Conservation (phyloP, 805 yeast species). For the Barnettozyma sucrosica region DNA sequence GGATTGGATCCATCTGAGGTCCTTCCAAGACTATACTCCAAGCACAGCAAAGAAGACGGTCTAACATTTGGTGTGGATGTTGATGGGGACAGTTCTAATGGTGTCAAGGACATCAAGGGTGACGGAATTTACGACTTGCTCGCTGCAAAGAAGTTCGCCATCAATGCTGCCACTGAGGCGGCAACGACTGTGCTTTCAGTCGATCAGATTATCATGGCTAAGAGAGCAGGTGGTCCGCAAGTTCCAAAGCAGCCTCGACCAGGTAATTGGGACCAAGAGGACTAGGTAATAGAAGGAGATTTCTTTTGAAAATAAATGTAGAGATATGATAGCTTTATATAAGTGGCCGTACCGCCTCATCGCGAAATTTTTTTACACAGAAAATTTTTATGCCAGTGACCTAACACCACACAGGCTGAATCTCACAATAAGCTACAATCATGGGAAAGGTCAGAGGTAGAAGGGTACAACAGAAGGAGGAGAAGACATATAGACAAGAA, state of each 20-base stretch:
- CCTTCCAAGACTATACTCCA: slow-evolving; percentile 83
- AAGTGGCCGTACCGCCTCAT: neutral
- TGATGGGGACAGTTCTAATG: slow-evolving; percentile 64
- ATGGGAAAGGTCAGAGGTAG: slow-evolving; percentile 38
- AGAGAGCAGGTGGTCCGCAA: slow-evolving; percentile 98
- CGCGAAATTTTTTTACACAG: neutral
- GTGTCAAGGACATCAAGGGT: slow-evolving; percentile 63
- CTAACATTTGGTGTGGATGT: slow-evolving; percentile 63
- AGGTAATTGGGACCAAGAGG: slow-evolving; percentile 96
- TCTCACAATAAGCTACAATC: neutral
- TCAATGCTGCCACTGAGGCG: slow-evolving; percentile 92
- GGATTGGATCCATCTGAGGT: slow-evolving; percentile 89
- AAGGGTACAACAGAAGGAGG: slow-evolving; percentile 30
- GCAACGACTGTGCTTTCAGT: slow-evolving; percentile 85
- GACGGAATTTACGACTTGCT: slow-evolving; percentile 75
- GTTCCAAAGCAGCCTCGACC: slow-evolving; percentile 78
- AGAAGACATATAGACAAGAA: slow-evolving; percentile 2
- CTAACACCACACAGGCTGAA: neutral
- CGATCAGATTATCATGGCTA: slow-evolving; percentile 97
- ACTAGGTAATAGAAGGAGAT: slow-evolving; percentile 32
- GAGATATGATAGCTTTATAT: neutral
- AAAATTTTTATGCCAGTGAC: neutral
- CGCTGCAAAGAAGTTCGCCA: slow-evolving; percentile 78
- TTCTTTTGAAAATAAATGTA: neutral
- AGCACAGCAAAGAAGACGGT: slow-evolving; percentile 53